Evolutionary conservation across 106 monocot species (phyloP), one percentile per base, ranked within the genome.

Genomic region (Phalaenopsis equestris): DNA sequence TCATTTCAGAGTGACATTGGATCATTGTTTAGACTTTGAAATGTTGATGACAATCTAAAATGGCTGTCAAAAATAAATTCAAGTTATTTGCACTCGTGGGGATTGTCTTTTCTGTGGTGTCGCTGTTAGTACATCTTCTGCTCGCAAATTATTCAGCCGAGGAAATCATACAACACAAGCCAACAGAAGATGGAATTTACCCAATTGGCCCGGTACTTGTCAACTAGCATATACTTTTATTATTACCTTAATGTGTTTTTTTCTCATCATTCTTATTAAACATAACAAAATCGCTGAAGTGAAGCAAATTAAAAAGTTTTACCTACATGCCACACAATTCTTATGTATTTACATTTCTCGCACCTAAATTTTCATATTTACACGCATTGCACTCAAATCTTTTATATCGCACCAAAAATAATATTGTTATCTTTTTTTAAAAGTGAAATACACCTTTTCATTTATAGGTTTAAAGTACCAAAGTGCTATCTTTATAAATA

Each of bases 21-120:
- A 74, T 74, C 43, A 43, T 18, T 19, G 5, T 11, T 6, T 42
- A 74, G 18, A 43, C 16, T 42, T n/a, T 74, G 41, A 74, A 42
- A 74, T 19, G 19, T 36, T 19, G 74, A 42, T 74, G 74, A 74
- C 14, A 77, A 43, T 77, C 23, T 83, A 88, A 88, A 83, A 96
- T 96, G 96, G 49, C 83, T 67, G 82, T 77, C 76, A 93, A 84
- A 81, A 90, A 86, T 80, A 96, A 90, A 79, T 83, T 93, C 81
- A 96, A 91, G 87, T 83, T 88, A 70, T 79, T 76, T 73, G 90
- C 84, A 5, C 79, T 87, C 65, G 77, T 90, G 47, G 96, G 88
- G 10, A 86, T 93, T 77, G 81, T 80, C 4, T 77, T 96, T 42
- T 91, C 90, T 43, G 85, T 90, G 74, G 43, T 84, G 48, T 93